phyloP scores from a whole-genome alignment of 805 yeast genomes.

The Candida pseudoglaebosa region DNA sequence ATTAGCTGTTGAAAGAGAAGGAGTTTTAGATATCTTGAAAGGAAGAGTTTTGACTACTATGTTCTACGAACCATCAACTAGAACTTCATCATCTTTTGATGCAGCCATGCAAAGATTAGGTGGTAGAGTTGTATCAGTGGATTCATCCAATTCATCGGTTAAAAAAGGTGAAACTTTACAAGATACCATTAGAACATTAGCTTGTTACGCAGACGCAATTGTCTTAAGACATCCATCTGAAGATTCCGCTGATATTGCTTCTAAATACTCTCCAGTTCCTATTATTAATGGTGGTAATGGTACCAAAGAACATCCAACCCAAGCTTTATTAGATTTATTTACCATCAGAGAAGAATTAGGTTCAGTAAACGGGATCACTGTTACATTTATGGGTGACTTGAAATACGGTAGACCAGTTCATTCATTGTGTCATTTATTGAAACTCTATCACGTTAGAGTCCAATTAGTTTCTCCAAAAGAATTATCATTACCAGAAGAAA shows the following conservation, averaged over 20 bases:
- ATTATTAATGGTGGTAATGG: slow-evolving; percentile 98
- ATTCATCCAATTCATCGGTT: slow-evolving; percentile 85
- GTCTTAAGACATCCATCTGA: slow-evolving; percentile 95
- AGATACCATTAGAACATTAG: slow-evolving; percentile 92
- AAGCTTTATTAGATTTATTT: slow-evolving; percentile 94
- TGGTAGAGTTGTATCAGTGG: slow-evolving; percentile 89
- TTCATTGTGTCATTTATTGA: slow-evolving; percentile 84
- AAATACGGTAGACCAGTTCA: slow-evolving; percentile 98
- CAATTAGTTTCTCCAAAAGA: slow-evolving; percentile 91
- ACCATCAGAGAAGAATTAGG: slow-evolving; percentile 99
- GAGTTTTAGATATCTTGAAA: slow-evolving; percentile 84
- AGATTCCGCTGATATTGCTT: slow-evolving; percentile 89
- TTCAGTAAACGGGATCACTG: slow-evolving; percentile 95
- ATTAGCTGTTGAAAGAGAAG: slow-evolving; percentile 93
- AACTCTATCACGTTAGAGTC: slow-evolving; percentile 88
- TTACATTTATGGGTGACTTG: slow-evolving; percentile 98
- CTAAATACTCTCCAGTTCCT: slow-evolving; percentile 95
- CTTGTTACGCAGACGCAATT: slow-evolving; percentile 94
- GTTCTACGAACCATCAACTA: slow-evolving; percentile 97
- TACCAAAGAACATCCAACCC: slow-evolving; percentile 97
- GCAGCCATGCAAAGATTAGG: slow-evolving; percentile 99
- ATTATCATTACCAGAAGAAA: slow-evolving; percentile 72
- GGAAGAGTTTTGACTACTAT: slow-evolving; percentile 91
- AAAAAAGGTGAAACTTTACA: slow-evolving; percentile 98
- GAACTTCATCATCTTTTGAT: slow-evolving; percentile 95